A percentile compares a stretch with the other conserved stretches of the same genome.
Conservation (phyloP, 371 early-diverging fungal species). For the Rhizopus microsporus region DNA sequence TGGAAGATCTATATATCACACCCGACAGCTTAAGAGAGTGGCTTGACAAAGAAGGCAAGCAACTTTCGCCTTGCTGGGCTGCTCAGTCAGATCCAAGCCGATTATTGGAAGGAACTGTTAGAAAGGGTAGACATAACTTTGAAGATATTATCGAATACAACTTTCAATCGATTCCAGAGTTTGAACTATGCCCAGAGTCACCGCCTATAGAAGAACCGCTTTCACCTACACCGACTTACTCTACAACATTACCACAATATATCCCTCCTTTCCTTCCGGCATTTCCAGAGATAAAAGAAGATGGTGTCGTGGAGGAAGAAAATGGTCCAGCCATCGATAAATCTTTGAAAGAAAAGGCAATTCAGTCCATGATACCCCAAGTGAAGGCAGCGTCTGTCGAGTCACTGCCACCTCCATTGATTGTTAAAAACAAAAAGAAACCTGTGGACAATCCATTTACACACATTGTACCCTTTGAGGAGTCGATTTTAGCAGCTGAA, state of each 20-base stretch:
- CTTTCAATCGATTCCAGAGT: slow-evolving; percentile 19
- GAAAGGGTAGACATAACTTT: slow-evolving; percentile 17
- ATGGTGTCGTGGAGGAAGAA: slow-evolving; percentile 21
- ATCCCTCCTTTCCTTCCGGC: slow-evolving; percentile 47
- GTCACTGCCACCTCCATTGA: slow-evolving; percentile 29
- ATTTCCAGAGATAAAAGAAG: slow-evolving; percentile 42
- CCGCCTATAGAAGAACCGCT: neutral
- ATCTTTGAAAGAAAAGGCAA: neutral
- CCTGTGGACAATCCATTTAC: slow-evolving; percentile 56
- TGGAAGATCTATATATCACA: slow-evolving; percentile 35
- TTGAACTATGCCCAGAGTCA: slow-evolving; percentile 14
- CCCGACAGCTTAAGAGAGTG: slow-evolving; percentile 31
- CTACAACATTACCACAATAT: slow-evolving; percentile 28
- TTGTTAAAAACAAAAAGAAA: slow-evolving; percentile 41
- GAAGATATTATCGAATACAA: slow-evolving; percentile 24
- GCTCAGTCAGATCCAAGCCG: slow-evolving; percentile 50
- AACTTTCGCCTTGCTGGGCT: slow-evolving; percentile 46
- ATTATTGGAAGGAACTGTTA: slow-evolving; percentile 35
- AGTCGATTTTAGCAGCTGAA: slow-evolving; percentile 40
- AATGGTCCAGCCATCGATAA: neutral
- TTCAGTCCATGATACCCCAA: neutral
- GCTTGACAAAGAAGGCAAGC: slow-evolving; percentile 48
- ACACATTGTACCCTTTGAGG: slow-evolving; percentile 54
- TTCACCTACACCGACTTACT: neutral
- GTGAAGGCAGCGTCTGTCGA: neutral